Evolutionary conservation across 2,329 filamentous ascomycete species (phyloP).

Genomic region (Thielaviopsis punctulata): DNA sequence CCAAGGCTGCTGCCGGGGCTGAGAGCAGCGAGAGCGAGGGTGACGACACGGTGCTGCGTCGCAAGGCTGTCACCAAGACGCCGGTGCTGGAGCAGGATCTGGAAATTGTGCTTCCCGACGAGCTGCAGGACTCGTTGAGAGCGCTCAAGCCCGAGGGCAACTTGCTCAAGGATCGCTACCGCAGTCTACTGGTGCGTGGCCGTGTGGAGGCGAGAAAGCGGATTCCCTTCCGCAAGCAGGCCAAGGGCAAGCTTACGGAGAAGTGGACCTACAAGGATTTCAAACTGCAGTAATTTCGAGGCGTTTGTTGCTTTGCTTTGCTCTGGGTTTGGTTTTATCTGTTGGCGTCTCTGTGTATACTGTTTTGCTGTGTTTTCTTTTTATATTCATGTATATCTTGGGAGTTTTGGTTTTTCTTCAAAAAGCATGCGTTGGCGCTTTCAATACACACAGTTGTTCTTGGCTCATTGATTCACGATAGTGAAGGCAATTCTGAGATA

Average conservation of each 20-base stretch:
- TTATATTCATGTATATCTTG: slow-evolving; percentile 1
- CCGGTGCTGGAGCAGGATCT: slow-evolving; percentile 54
- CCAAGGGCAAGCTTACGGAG: slow-evolving; percentile 67
- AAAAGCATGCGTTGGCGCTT: slow-evolving; percentile 10
- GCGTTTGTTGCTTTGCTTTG: neutral
- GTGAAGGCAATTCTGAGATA: neutral
- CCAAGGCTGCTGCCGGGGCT: slow-evolving; percentile 16
- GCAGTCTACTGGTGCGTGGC: slow-evolving; percentile 72
- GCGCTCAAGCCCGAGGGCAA: slow-evolving; percentile 91
- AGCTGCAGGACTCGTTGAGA: slow-evolving; percentile 67
- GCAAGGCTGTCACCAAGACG: slow-evolving; percentile 56
- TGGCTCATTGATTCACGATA: neutral
- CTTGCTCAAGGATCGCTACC: slow-evolving; percentile 76
- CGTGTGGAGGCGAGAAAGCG: slow-evolving; percentile 73
- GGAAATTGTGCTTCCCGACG: slow-evolving; percentile 65
- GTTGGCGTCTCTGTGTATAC: slow-evolving; percentile 2
- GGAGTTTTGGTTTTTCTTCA: slow-evolving; percentile 9
- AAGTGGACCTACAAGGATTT: slow-evolving; percentile 99
- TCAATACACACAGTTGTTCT: slow-evolving; percentile 6
- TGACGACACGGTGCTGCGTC: slow-evolving; percentile 47
- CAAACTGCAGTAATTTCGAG: slow-evolving; percentile 14
- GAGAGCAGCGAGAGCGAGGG: slow-evolving; percentile 36
- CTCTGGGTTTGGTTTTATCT: slow-evolving; percentile 2
- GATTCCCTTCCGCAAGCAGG: slow-evolving; percentile 66
- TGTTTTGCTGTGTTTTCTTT: slow-evolving; percentile 2